Base-by-base conservation (phyloP, 257 asterid species). In the Solanum piurae region DNA sequence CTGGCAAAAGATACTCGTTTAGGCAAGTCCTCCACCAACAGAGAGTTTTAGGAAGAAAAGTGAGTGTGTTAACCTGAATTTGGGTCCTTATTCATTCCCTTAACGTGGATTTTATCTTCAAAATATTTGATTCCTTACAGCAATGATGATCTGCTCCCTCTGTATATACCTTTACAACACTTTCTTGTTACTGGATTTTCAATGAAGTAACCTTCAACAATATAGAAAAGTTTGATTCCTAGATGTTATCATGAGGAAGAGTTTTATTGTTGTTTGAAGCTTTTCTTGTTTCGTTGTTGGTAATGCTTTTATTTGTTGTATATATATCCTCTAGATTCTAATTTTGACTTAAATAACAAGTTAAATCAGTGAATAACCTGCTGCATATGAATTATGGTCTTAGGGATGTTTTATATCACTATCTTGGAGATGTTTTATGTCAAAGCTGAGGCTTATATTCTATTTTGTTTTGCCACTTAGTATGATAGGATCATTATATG, bases 1-100 rank as follows among this genome's bases (percentile, higher is more conserved):
- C 98, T 55, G 99, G 99, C 89, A 96, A 91, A 92, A 94, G 99
- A 94, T 97, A 95, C 94, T 95, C 99, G 21, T 94, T 88, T 89
- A 94, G 90, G 93, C 98, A 97, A 94, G 98, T 96, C 92, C 74
- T 94, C 86, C 98, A 93, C 89, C 94, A 91, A 87, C 99, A 95
- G 85, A 94, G 95, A 92, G 97, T 93, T 86, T 86, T 92, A 84
- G 91, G 92, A 73, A 95, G 98, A 93, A 94, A 92, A 95, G 99
- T 94, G 86, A 79, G 90, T 82, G 90, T 82, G 25, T 83, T 36
- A 84, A 52, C 85, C 34, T 60, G 74, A 55, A 62, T 40, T 42
- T 40, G 72, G 73, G 23, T 49, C 27, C 42, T 49, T 75, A 38
- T 86, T n/a, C 12, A 76, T 86, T 27, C 62, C 4, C 44, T 84